Evolutionary conservation across 108 stramenopile genomes (phyloP).

Genomic region (Pseudonitzschia multiseries): DNA sequence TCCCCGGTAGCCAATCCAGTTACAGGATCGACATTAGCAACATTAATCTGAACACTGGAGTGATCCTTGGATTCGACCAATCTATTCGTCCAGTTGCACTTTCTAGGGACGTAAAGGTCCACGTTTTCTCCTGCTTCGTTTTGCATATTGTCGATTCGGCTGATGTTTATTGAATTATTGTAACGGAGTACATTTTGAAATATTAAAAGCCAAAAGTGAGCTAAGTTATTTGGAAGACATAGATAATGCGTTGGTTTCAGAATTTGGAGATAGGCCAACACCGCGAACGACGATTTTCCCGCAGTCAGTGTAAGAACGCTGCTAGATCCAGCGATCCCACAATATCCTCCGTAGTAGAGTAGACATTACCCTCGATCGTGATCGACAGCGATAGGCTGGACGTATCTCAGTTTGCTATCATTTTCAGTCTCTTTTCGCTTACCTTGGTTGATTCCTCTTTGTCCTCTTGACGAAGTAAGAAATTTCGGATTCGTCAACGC

Average conservation of each 20-base stretch:
- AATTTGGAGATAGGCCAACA: too few species aligned
- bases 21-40: conserved; percentile 93
- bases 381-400: too few species aligned
- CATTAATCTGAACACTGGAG: conserved; percentile 95
- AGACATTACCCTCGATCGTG: too few species aligned
- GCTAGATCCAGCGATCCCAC: too few species aligned
- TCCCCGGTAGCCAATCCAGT: conserved; percentile 91
- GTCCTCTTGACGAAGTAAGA: background rate
- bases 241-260: too few species aligned
- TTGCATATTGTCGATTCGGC: conserved; percentile 71
- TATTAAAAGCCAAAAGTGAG: background rate
- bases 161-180: background rate
- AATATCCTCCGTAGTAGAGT: too few species aligned
- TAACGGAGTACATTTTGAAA: too few species aligned
- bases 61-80: conserved; percentile 93
- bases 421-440: background rate
- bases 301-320: too few species aligned
- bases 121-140: conserved; percentile 96
- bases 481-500: background rate
- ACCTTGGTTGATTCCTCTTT: background rate
- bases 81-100: conserved; percentile 97
- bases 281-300: too few species aligned
- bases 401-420: background rate
- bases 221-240: too few species aligned
- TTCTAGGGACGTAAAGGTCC: conserved; percentile 97